phyloP scores from a whole-genome alignment of 2,329 filamentous ascomycete species.

The Alternaria metachromatica region DNA sequence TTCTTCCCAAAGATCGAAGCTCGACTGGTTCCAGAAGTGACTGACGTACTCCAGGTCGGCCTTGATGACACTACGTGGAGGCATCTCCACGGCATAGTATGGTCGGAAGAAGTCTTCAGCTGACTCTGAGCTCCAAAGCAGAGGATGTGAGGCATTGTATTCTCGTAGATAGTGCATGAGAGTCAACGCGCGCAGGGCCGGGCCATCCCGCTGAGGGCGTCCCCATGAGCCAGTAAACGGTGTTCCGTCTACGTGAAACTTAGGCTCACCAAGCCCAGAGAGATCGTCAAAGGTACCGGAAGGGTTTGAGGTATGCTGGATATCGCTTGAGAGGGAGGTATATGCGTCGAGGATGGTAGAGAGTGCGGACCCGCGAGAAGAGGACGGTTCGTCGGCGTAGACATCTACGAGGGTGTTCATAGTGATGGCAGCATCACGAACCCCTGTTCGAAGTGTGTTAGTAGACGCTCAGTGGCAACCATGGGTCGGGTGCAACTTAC shows the following conservation, averaged over 20 bases:
- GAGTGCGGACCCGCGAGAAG: slow-evolving; percentile 32
- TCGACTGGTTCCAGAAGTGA: slow-evolving; percentile 50
- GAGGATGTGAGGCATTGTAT: slow-evolving; percentile 51
- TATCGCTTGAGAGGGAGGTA: slow-evolving; percentile 39
- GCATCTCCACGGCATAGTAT: slow-evolving; percentile 48
- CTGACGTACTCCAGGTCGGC: slow-evolving; percentile 55
- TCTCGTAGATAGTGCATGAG: slow-evolving; percentile 51
- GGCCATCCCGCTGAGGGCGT: slow-evolving; percentile 54
- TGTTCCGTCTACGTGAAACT: slow-evolving; percentile 50
- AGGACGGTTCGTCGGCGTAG: slow-evolving; percentile 44
- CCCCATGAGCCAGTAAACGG: slow-evolving; percentile 51
- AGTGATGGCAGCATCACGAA: slow-evolving; percentile 54
- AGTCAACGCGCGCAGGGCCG: slow-evolving; percentile 52
- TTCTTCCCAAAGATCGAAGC: slow-evolving; percentile 57
- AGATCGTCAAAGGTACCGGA: slow-evolving; percentile 47
- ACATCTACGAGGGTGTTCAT: slow-evolving; percentile 50
- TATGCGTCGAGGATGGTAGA: slow-evolving; percentile 44
- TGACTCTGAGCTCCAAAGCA: slow-evolving; percentile 38
- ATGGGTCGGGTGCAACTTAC: slow-evolving; percentile 25
- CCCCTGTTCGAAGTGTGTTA: slow-evolving; percentile 30
- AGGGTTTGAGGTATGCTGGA: slow-evolving; percentile 50
- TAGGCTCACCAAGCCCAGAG: slow-evolving; percentile 52
- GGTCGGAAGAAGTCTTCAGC: slow-evolving; percentile 40
- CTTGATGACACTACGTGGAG: slow-evolving; percentile 52
- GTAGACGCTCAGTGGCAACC: not conserved